Conservation (phyloP, 352 stramenopile genomes). For the Pythium sukuiense region DNA sequence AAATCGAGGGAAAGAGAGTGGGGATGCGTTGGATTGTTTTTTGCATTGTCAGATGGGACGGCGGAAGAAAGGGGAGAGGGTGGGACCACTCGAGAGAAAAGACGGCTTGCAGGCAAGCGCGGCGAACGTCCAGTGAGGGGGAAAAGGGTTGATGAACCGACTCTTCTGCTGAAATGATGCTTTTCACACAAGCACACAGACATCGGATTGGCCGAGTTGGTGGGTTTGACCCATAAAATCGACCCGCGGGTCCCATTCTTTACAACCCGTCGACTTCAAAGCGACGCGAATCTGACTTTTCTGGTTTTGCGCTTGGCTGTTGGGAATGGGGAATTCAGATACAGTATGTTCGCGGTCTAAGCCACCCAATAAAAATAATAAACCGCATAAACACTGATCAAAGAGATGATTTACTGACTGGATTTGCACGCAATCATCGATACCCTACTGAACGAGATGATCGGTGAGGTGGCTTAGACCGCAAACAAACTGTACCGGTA, state of each 20-base stretch:
- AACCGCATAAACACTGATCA: no score
- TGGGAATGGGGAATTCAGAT: no score
- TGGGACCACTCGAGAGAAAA: constrained; percentile 11
- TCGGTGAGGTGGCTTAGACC: no score
- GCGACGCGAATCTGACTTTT: constrained; percentile 8
- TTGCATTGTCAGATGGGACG: constrained; percentile 13
- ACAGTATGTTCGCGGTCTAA: no score
- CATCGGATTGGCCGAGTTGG: neutral
- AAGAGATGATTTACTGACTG: no score
- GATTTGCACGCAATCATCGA: no score
- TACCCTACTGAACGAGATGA: no score
- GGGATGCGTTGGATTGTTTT: constrained; percentile 6
- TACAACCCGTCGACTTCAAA: no score
- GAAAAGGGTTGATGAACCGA: constrained; percentile 19
- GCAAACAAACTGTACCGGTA: no score
- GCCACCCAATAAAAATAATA: no score
- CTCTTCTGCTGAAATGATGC: constrained; percentile 20
- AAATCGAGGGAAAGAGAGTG: neutral
- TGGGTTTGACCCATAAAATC: no score
- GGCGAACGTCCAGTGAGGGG: constrained; percentile 9
- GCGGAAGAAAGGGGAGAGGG: constrained; percentile 6
- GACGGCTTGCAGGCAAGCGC: constrained; percentile 14
- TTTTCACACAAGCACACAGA: neutral
- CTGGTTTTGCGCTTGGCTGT: neutral
- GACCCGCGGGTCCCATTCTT: no score